Conservation (phyloP, 2,329 filamentous ascomycete genomes). For the Cryphonectria japonica region DNA sequence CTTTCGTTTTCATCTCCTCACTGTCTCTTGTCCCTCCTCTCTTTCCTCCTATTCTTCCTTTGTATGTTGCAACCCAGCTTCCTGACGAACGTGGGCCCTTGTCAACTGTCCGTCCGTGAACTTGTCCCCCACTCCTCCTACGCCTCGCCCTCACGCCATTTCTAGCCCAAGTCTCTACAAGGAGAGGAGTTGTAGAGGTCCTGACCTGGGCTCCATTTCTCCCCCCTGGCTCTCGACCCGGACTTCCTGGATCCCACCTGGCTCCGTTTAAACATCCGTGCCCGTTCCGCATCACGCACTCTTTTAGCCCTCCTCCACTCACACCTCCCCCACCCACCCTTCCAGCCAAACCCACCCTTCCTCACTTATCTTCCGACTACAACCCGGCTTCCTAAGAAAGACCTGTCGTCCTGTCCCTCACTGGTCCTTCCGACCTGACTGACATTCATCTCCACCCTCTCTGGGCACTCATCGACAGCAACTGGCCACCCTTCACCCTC, state of each 20-base stretch:
- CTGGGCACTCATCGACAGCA: conserved; percentile 2
- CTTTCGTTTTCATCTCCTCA: not conserved
- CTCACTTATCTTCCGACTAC: conserved; percentile 4
- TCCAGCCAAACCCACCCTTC: not conserved
- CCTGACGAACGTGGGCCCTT: not conserved
- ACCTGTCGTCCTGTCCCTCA: not conserved
- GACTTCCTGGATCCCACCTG: conserved; percentile 7
- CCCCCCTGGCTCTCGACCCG: not conserved
- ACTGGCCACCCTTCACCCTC: conserved; percentile 8
- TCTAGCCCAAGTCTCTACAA: not conserved
- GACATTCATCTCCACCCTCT: conserved; percentile 19
- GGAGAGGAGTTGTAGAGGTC: not conserved
- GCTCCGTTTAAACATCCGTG: conserved; percentile 19
- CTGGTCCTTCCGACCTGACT: conserved; percentile 8
- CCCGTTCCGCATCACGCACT: conserved; percentile 10
- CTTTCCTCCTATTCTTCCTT: not conserved
- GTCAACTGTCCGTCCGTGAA: not conserved
- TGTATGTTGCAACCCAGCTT: not conserved
- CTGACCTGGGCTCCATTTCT: not conserved
- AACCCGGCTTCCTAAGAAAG: not conserved
- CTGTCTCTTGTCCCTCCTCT: not conserved
- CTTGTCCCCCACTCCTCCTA: not conserved
- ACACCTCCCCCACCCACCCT: not conserved
- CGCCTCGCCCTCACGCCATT: not conserved
- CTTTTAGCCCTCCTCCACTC: not conserved